Percentiles rank a stretch among this genome's conserved stretches.
These are phyloP conservation scores for Podosphaera xanthii DNA, from an alignment of 2,329 filamentous ascomycete genomes.

Conservation along the genomic window DNA sequence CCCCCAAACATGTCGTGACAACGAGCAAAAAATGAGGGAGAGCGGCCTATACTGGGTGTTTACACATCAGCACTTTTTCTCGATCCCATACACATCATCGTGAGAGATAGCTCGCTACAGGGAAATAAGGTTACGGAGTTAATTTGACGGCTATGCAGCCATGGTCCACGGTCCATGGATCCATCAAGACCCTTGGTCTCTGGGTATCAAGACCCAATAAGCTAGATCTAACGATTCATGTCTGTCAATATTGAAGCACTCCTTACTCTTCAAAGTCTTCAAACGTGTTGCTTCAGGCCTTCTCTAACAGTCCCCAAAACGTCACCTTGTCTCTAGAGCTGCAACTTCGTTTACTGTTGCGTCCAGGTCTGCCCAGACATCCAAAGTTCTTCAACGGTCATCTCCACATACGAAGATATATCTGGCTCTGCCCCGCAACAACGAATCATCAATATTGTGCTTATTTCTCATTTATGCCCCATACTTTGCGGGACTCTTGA, in stretches of 20 bases:
- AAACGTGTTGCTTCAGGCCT: neutral
- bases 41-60: neutral
- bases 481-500: neutral
- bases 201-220: neutral
- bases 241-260: neutral
- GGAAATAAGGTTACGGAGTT: neutral
- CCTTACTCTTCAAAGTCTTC: neutral
- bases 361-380: neutral
- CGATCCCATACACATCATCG: neutral
- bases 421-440: slow-evolving; percentile 1
- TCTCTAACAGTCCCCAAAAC: slow-evolving; percentile 1
- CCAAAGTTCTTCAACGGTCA: neutral
- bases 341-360: neutral
- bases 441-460: neutral
- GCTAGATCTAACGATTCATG: neutral
- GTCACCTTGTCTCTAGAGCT: neutral
- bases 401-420: neutral
- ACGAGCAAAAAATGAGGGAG: neutral
- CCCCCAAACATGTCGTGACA: neutral
- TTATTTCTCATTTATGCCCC: slow-evolving; percentile 1
- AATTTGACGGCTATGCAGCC: neutral
- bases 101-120: neutral
- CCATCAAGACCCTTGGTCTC: neutral
- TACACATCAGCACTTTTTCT: neutral
- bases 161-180: neutral